Evolutionary conservation across 257 asterid species (phyloP).

Genomic region (Nyctanthes arbortristis): DNA sequence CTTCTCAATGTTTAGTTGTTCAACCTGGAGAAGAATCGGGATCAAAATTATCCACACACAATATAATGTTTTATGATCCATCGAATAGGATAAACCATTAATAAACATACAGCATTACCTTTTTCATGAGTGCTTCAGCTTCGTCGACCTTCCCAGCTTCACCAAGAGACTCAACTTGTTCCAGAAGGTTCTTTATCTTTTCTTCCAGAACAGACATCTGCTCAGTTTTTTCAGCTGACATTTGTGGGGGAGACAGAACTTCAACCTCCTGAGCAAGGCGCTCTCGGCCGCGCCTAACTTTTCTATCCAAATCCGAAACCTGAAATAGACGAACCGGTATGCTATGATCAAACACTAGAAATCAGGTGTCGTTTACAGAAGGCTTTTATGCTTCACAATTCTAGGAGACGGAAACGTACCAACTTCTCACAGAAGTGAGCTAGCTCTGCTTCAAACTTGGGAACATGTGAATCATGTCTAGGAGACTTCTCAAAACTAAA

Average conservation of each 20-base stretch:
- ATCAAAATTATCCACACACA: slow-evolving; percentile 10
- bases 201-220: slow-evolving; percentile 87
- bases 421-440: slow-evolving; percentile 91
- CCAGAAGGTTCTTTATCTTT: slow-evolving; percentile 90
- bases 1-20: no score
- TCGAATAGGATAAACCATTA: background rate
- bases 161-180: slow-evolving; percentile 99
- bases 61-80: slow-evolving; percentile 5
- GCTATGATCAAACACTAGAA: background rate
- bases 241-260: slow-evolving; percentile 87
- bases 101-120: slow-evolving; percentile 44
- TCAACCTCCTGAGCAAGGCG: slow-evolving; percentile 95
- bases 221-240: slow-evolving; percentile 91
- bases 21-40: no score
- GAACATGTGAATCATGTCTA: slow-evolving; percentile 75
- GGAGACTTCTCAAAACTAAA: slow-evolving; percentile 92
- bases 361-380: slow-evolving; percentile 9
- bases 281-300: slow-evolving; percentile 91
- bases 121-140: slow-evolving; percentile 99
- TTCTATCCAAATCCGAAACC: slow-evolving; percentile 91
- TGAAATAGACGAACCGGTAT: slow-evolving; percentile 26
- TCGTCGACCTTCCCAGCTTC: slow-evolving; percentile 99
- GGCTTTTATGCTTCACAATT: slow-evolving; percentile 14
- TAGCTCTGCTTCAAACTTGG: slow-evolving; percentile 92
- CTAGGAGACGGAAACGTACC: slow-evolving; percentile 61